phyloP scores from a whole-genome alignment of 495 filamentous ascomycete genomes.

The Annulohypoxylon stygium region DNA sequence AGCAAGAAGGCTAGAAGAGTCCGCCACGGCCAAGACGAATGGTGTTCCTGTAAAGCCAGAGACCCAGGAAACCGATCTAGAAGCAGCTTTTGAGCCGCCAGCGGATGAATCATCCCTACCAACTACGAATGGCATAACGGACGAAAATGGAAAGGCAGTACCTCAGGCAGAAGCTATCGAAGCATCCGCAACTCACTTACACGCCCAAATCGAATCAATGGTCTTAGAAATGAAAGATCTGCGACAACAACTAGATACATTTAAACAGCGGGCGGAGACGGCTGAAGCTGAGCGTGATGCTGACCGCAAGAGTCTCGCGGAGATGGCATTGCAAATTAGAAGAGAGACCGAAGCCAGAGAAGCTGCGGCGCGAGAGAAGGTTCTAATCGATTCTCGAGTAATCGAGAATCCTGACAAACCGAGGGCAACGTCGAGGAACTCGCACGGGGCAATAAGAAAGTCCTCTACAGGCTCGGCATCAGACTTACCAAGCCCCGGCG shows the following conservation, averaged over 20 bases:
- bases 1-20: slow-evolving; percentile 75
- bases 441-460: slow-evolving; percentile 33
- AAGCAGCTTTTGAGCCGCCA: slow-evolving; percentile 57
- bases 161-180: slow-evolving; percentile 60
- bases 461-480: slow-evolving; percentile 36
- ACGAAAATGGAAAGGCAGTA: slow-evolving; percentile 49
- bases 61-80: slow-evolving; percentile 52
- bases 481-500: slow-evolving; percentile 30
- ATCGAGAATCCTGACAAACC: slow-evolving; percentile 45
- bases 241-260: slow-evolving; percentile 81
- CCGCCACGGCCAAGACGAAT: slow-evolving; percentile 54
- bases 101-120: slow-evolving; percentile 48
- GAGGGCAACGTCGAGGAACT: slow-evolving; percentile 38
- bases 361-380: slow-evolving; percentile 51
- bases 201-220: slow-evolving; percentile 82
- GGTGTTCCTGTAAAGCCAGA: slow-evolving; percentile 48
- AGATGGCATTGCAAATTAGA: slow-evolving; percentile 89
- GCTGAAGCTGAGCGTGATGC: slow-evolving; percentile 80
- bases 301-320: slow-evolving; percentile 78
- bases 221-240: slow-evolving; percentile 85
- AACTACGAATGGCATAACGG: slow-evolving; percentile 38
- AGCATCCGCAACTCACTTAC: slow-evolving; percentile 66
- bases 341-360: slow-evolving; percentile 77
- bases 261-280: slow-evolving; percentile 79
- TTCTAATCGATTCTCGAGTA: slow-evolving; percentile 27